phyloP scores from a whole-genome alignment of 352 stramenopile species.

The Thraustochytrium striatum region DNA sequence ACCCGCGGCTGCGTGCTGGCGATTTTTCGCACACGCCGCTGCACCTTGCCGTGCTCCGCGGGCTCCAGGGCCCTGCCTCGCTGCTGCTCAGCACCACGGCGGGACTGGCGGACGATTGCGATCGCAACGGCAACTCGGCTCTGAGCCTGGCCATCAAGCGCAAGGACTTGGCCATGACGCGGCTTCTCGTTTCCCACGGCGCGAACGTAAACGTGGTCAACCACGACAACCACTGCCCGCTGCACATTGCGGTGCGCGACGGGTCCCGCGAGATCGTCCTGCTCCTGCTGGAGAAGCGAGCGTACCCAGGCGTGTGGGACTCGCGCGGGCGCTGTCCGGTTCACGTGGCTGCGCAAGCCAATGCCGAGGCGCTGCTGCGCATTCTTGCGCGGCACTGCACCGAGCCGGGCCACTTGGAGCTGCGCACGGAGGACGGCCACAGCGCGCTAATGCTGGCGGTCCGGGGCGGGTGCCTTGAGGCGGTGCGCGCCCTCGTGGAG shows the following conservation, averaged over 20 bases:
- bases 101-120: slow-evolving; percentile 1
- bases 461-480: not conserved
- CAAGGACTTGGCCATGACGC: not conserved
- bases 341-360: not conserved
- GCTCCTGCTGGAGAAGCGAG: slow-evolving; percentile 9
- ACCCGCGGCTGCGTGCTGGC: not conserved
- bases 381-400: not conserved
- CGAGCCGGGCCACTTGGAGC: slow-evolving; percentile 20
- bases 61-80: not conserved
- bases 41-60: slow-evolving; percentile 7
- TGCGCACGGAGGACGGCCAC: slow-evolving; percentile 23
- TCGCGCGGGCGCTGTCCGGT: slow-evolving; percentile 2
- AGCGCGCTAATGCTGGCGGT: slow-evolving; percentile 32
- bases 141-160: not conserved
- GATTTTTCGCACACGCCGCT: slow-evolving; percentile 12
- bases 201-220: slow-evolving; percentile 28
- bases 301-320: slow-evolving; percentile 38
- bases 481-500: not conserved
- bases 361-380: not conserved
- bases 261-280: not conserved
- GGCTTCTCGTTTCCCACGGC: slow-evolving; percentile 1
- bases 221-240: slow-evolving; percentile 9
- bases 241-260: slow-evolving; percentile 11
- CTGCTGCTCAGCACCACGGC: not conserved
- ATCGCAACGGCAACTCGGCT: slow-evolving; percentile 9